Base-by-base conservation (phyloP, 257 asterid species). In the Gentiana macrophylla region DNA sequence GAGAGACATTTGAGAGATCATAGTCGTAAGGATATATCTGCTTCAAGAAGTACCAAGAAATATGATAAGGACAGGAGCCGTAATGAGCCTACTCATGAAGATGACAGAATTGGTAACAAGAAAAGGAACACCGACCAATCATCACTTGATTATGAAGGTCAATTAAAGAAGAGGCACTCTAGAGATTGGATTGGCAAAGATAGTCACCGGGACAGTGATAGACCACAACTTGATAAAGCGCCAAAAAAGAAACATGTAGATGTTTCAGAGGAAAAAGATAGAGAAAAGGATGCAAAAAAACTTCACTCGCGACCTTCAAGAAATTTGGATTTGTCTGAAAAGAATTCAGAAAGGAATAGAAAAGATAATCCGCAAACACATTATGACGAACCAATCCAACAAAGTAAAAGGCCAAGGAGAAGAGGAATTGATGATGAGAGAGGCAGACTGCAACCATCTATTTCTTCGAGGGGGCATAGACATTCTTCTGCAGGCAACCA, bases 341-440 rank as follows among this genome's bases (percentile, higher is more conserved):
- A 71, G 68, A 79, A 74, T 70, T 56, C 71, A 8, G 87, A 72
- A 68, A 79, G 73, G 68, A 79, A 72, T 69, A 77, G 61, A 50
- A 57, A 35, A 48, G 89, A 70, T 49, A 38, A 69, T 34, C 46
- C 70, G 52, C 71, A 59, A 57, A 53, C 47, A 54, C 64, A 70
- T 67, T 64, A 44, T 63, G 94, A 80, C 72, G 93, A 85, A 60
- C 66, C 78, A 72, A 83, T 80, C 77, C 63, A 66, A 45, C 85
- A 76, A 70, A 76, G 90, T 72, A 79, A 76, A 68, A 61, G 86
- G 65, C 80, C 94, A 50, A 62, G 76, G 64, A 87, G 94, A 73
- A 79, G 76, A 85, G 97, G 83, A 64, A 83, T 52, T 64, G 83
- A 68, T 48, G 75, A 66, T 76, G 89, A 74, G 59, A n/a, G n/a